Evolutionary conservation across 1,284 basidiomycete species (phyloP).

Genomic region (Mycosarcoma mackinlayi): DNA sequence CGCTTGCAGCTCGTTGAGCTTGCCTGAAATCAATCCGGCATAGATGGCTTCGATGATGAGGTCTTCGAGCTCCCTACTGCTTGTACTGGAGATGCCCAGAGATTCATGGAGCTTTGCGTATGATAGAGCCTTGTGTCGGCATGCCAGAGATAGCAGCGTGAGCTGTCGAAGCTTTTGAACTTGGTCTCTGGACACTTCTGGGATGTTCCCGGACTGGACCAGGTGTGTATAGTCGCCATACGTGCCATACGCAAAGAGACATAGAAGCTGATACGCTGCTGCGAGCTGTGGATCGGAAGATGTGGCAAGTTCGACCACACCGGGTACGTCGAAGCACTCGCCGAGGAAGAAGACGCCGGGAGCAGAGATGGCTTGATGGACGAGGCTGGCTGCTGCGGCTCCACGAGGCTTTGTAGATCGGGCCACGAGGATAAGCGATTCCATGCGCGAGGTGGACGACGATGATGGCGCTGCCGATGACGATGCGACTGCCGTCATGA

Average conservation of each 20-base stretch:
- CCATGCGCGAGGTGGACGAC: conserved; percentile 70
- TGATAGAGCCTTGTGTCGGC: conserved; percentile 23
- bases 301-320: conserved; percentile 76
- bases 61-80: conserved; percentile 81
- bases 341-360: conserved; percentile 89
- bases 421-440: conserved; percentile 83
- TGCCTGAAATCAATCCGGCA: conserved; percentile 84
- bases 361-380: conserved; percentile 85
- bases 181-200: conserved; percentile 76
- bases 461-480: conserved; percentile 14
- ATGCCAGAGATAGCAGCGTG: conserved; percentile 77
- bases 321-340: conserved; percentile 83
- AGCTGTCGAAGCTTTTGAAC: conserved; percentile 88
- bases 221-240: conserved; percentile 74
- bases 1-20: conserved; percentile 87
- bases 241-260: conserved; percentile 89
- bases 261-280: conserved; percentile 72
- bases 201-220: not conserved
- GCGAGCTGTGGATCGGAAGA: conserved; percentile 47
- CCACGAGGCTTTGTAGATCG: conserved; percentile 83
- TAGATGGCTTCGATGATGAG: conserved; percentile 96
- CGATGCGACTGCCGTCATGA: conserved; percentile 31
- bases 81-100: conserved; percentile 70
- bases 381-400: conserved; percentile 86
- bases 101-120: conserved; percentile 36